Base-by-base conservation (phyloP, 2,329 filamentous ascomycete genomes). In the Tolypocladium endophyticum region DNA sequence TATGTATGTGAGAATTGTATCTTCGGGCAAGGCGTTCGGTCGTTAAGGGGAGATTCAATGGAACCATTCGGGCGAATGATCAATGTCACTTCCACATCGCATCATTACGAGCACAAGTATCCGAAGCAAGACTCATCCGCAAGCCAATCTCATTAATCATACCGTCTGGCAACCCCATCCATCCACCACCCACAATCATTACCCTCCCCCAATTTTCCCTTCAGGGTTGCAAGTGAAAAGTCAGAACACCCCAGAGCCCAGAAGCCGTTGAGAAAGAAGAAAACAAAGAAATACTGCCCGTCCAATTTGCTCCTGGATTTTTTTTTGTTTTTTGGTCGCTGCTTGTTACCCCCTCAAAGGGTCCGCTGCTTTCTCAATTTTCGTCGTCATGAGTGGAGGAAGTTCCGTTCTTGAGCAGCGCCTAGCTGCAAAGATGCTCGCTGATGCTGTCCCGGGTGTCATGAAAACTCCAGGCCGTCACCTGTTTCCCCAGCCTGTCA, bases 1-100 rank as follows among this genome's bases (percentile, higher is more conserved):
- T 70, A 62, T 69, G 60, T 58, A 36, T 61, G 54, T 64, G 47
- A 59, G 6, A 25, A 25, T n/a, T 11, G 5, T 18, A 25, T 2
- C 23, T 33, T 11, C 2, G 35, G 9, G 28, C 39, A n/a, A 30
- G 33, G 50, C 38, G 38, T n/a, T 30, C n/a, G 28, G 30, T 35
- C 35, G 28, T 2, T n/a, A 2, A 20, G 1, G 25, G 28, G 20
- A 28, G 18, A 23, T 20, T 33, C 50, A 53, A 53, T n/a, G 20
- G 9, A n/a, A 53, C 30, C 16, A 20, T 12, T 14, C 14, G 43
- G 4, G 23, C 7, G 23, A 3, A 12, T 25, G 30, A 33, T 8
- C 30, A 12, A 14, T 47, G n/a, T 11, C 43, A 4, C 23, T 4
- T 47, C 11, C 43, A 20, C 47, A 12, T 52, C n/a, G 47, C 25